These are phyloP conservation scores for Seiridium unicorne DNA, from an alignment of 2,329 filamentous ascomycete species.

Conservation along the genomic window DNA sequence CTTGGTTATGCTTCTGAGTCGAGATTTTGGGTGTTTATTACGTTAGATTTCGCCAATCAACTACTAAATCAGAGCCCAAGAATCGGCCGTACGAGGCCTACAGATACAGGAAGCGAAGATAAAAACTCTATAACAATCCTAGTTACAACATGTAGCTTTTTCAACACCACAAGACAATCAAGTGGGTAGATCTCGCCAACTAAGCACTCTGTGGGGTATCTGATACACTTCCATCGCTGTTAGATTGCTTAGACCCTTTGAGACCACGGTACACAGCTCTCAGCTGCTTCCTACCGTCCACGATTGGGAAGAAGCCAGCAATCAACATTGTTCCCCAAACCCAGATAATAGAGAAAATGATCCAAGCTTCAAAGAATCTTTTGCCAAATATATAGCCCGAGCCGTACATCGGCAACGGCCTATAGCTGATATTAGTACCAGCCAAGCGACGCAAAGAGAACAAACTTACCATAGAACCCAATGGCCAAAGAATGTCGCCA, in stretches of 20 bases:
- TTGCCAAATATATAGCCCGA: slow-evolving; percentile 47
- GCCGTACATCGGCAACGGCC: slow-evolving; percentile 53
- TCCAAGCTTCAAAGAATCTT: slow-evolving; percentile 48
- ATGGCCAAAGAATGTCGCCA: slow-evolving; percentile 49
- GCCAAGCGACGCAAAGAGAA: not conserved
- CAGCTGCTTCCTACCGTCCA: slow-evolving; percentile 41
- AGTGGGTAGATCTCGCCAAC: too few relatives aligned
- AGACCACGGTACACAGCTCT: slow-evolving; percentile 20
- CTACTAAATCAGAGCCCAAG: too few relatives aligned
- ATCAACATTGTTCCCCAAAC: slow-evolving; percentile 50
- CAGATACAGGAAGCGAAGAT: too few relatives aligned
- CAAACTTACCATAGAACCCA: slow-evolving; percentile 46
- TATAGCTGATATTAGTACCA: slow-evolving; percentile 4
- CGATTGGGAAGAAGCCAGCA: slow-evolving; percentile 46
- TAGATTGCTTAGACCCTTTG: not conserved
- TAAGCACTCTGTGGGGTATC: too few relatives aligned
- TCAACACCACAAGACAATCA: too few relatives aligned
- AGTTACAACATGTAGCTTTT: too few relatives aligned
- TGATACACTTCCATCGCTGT: too few relatives aligned
- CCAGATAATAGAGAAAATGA: slow-evolving; percentile 51
- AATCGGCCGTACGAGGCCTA: too few relatives aligned
- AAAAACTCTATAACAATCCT: too few relatives aligned
- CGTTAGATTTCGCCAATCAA: too few relatives aligned
- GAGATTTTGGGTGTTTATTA: too few relatives aligned
- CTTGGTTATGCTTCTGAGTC: too few relatives aligned